Base-by-base conservation (phyloP, 331 rosid species). In the Dryas integrifolia region DNA sequence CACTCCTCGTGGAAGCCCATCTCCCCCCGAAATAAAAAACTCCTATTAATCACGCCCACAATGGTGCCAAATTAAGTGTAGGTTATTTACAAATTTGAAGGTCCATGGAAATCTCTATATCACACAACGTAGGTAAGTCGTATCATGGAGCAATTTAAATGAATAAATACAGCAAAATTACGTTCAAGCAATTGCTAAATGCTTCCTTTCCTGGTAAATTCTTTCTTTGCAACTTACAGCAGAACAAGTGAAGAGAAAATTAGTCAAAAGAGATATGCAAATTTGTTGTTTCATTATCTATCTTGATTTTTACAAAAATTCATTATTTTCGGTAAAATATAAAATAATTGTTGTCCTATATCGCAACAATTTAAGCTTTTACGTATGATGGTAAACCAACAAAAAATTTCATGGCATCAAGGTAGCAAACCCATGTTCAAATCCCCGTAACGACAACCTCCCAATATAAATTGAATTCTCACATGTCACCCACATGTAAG, bases 1-100 rank as follows among this genome's bases (percentile, higher is more conserved):
- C 43, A 95, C 96, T 65, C 98, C 99, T 44, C 96, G 92, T 18
- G 99, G 99, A 76, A 95, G 97, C 21, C 99, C 99, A 61, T 95
- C 99, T 44, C 99, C 99, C 55, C 99, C 99, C 38, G 97, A 95
- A 79, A 95, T 88, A 78, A 95, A 95, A 77, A 95, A 95, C 69
- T 95, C 99, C 99, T 95, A 74, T 71, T 58, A 48, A 58, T 74
- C 58, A 77, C 55, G 50, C 40, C 68, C 60, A 38, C 14, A 56
- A 59, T 13, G 45, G 55, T 6, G 0, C 39, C 21, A 65, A 40
- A 26, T 11, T 40, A 51, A 14, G 41, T 44, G 7, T 51, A 14
- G 21, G 49, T 14, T n/a, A 56, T 53, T 72, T 53, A 14, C n/a
- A 53, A 5, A 43, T 14, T 55, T 65, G 26, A 65, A 59, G 12